Conservation (phyloP, 2,329 filamentous ascomycete species). For the Talaromyces sp. region DNA sequence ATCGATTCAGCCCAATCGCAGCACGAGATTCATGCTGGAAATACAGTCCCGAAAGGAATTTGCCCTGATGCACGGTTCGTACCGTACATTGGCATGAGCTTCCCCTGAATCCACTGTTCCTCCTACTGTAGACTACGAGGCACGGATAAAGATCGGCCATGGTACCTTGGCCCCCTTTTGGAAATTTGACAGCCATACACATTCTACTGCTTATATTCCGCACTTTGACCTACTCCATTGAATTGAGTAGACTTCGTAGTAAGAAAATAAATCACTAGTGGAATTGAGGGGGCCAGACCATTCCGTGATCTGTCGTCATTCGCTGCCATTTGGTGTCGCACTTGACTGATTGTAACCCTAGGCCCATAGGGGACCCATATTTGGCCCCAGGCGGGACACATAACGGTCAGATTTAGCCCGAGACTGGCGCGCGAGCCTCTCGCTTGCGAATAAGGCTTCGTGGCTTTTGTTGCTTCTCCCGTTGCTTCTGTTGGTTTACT, state of each 20-base stretch:
- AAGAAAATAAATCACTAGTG: neutral
- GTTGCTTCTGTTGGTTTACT: no score
- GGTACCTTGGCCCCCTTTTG: neutral
- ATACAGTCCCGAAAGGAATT: neutral
- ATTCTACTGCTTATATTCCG: no score
- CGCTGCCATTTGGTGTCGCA: neutral
- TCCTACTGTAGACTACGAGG: neutral
- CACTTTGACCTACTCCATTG: neutral
- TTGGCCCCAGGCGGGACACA: neutral
- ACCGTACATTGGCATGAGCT: neutral
- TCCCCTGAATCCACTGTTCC: neutral
- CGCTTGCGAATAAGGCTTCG: neutral
- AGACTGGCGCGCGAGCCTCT: neutral
- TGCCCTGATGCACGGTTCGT: no score
- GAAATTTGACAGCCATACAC: no score
- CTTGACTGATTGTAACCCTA: neutral
- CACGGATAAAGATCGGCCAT: no score
- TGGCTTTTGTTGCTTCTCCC: neutral
- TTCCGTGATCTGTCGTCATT: neutral
- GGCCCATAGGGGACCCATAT: neutral
- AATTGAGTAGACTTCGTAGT: neutral
- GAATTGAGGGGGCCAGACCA: neutral
- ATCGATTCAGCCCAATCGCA: no score
- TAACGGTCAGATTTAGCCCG: slow-evolving; percentile 1
- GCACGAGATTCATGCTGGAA: no score